Evolutionary conservation across 225 moss, liverwort and hornwort genomes (phyloP).

Genomic region (Asterella californica): DNA sequence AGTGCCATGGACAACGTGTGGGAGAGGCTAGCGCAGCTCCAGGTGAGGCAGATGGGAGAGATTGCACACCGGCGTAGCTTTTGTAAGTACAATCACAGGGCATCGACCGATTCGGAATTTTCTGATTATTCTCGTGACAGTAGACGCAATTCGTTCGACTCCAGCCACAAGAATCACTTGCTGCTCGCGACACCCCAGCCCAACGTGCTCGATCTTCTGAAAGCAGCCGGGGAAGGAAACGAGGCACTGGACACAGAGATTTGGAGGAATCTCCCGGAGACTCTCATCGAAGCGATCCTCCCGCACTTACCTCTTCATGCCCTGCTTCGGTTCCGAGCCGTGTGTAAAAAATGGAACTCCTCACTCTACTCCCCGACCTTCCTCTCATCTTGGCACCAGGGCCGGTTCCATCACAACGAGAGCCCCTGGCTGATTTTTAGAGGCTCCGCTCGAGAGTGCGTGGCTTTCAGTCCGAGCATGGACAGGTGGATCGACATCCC

Average conservation of each 20-base stretch:
- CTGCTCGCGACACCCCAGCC: constrained; percentile 29
- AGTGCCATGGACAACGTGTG: constrained; percentile 40
- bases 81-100: constrained; percentile 40
- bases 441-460: constrained; percentile 70
- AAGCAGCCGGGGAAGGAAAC: constrained; percentile 1
- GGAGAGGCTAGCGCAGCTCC: constrained; percentile 48
- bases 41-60: constrained; percentile 45
- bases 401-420: constrained; percentile 25
- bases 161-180: not conserved
- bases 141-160: not conserved
- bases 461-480: constrained; percentile 51
- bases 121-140: constrained; percentile 18
- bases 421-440: constrained; percentile 66
- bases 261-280: constrained; percentile 64
- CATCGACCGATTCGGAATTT: constrained; percentile 32
- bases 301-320: constrained; percentile 59
- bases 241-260: constrained; percentile 43
- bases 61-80: constrained; percentile 36
- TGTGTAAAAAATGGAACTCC: constrained; percentile 57
- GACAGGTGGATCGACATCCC: constrained; percentile 65
- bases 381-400: constrained; percentile 36
- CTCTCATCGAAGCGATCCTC: constrained; percentile 55
- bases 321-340: constrained; percentile 61
- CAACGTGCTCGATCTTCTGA: constrained; percentile 21
- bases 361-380: constrained; percentile 50